Percentiles rank a stretch among this genome's conserved stretches.
Evolutionary conservation across 805 yeast genomes (phyloP).

Genomic region (Starmerella floricola): DNA sequence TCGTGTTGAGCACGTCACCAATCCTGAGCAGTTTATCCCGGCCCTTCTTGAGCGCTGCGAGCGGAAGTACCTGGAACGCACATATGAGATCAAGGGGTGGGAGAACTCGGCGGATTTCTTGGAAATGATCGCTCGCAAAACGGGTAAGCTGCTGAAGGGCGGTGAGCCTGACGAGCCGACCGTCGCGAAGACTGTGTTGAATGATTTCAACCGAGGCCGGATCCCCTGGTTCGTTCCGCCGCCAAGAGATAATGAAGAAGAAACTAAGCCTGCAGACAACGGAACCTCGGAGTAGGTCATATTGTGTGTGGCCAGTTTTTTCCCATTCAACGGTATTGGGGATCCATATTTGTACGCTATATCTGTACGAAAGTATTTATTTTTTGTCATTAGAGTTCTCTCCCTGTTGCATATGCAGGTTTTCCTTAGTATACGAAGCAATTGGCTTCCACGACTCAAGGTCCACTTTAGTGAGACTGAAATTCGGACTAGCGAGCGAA

Average conservation of each 20-base stretch:
- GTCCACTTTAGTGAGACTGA: background rate
- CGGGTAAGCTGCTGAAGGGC: conserved; percentile 85
- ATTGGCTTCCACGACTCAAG: background rate
- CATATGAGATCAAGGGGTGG: conserved; percentile 94
- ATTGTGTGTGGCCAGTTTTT: too few relatives aligned
- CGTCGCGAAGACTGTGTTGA: conserved; percentile 76
- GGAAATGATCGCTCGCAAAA: conserved; percentile 82
- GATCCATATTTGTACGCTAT: background rate
- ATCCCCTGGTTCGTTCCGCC: conserved; percentile 98
- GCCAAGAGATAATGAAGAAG: conserved; percentile 46
- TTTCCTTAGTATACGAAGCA: background rate
- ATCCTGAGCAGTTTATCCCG: conserved; percentile 92
- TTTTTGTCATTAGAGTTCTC: conserved; percentile 2
- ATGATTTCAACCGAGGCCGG: conserved; percentile 92
- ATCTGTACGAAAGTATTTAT: background rate
- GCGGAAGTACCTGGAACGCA: conserved; percentile 81
- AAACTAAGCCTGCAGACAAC: background rate
- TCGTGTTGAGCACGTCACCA: conserved; percentile 91
- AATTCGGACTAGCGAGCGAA: conserved; percentile 2
- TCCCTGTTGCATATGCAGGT: conserved; percentile 9
- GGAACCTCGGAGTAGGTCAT: too few relatives aligned
- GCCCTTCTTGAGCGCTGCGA: conserved; percentile 77
- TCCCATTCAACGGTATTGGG: too few relatives aligned
- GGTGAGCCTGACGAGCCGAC: conserved; percentile 97
- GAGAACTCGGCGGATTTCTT: conserved; percentile 58